phyloP scores from a whole-genome alignment of 73 alveolate species.

The Paramecium pentaurelia region DNA sequence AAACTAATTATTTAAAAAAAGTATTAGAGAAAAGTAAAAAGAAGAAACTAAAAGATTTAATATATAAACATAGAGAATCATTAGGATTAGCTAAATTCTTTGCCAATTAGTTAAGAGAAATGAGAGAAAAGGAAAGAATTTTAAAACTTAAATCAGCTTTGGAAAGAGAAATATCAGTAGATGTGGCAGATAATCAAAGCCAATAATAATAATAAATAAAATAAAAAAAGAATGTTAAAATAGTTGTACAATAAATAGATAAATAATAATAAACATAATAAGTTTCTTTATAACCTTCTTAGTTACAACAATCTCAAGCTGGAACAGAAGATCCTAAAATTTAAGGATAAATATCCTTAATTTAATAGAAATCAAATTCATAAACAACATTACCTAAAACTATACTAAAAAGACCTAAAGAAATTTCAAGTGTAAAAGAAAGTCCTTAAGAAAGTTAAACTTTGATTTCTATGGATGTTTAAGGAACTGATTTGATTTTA shows the following conservation, averaged over 20 bases:
- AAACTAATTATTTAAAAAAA: constrained; percentile 13
- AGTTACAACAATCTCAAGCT: not conserved
- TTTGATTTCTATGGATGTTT: not conserved
- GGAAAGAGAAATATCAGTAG: not conserved
- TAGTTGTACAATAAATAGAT: not conserved
- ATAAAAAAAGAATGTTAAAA: not conserved
- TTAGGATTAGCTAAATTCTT: not conserved
- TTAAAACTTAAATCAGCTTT: not conserved
- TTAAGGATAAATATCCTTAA: not conserved
- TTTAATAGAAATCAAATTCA: not conserved
- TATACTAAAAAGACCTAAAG: not conserved
- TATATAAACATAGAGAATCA: not conserved
- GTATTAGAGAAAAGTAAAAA: constrained; percentile 37
- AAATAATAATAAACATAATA: not conserved
- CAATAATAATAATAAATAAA: not conserved
- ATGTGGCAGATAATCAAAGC: constrained; percentile 8
- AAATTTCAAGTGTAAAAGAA: not conserved
- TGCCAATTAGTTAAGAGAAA: constrained; percentile 1
- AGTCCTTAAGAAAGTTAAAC: not conserved
- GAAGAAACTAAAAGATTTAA: constrained; percentile 21
- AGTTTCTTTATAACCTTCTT: not conserved
- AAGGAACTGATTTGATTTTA: constrained; percentile 14
- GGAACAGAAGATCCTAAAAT: not conserved
- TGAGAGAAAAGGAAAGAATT: constrained; percentile 4
- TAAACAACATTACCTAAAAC: not conserved